Percentiles rank a stretch among this genome's conserved stretches.
phyloP scores from a whole-genome alignment of 192 early-diverging fungal genomes.

The Spizellomyces sp. region DNA sequence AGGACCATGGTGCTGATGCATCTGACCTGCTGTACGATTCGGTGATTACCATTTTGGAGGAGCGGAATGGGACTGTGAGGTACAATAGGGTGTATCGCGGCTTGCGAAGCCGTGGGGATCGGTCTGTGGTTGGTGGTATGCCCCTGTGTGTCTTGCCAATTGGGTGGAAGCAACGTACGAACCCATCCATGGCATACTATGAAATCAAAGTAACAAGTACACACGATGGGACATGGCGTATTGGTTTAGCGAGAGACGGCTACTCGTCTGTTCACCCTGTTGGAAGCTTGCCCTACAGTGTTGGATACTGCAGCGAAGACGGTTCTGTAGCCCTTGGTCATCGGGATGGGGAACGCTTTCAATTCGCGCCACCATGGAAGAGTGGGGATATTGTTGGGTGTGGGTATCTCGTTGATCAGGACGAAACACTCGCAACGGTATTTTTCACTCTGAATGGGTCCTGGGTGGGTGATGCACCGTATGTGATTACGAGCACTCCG shows the following conservation, averaged over 20 bases:
- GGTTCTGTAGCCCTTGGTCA: conserved; percentile 26
- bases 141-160: neutral
- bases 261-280: conserved; percentile 5
- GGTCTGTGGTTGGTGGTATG: conserved; percentile 1
- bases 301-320: neutral
- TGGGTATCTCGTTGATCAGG: conserved; percentile 15
- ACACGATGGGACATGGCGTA: neutral
- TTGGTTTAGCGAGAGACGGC: neutral
- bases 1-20: neutral
- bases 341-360: conserved; percentile 33
- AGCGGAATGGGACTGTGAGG: neutral
- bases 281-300: neutral
- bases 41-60: neutral
- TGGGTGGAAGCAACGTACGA: neutral
- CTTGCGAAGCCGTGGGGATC: neutral
- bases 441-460: conserved; percentile 50
- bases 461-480: conserved; percentile 46
- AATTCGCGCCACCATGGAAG: conserved; percentile 29
- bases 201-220: neutral
- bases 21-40: neutral
- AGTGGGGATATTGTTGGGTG: conserved; percentile 36
- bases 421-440: conserved; percentile 14
- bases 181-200: neutral
- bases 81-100: conserved; percentile 10
- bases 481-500: conserved; percentile 13